A percentile compares a stretch with the other conserved stretches of the same genome.
Evolutionary conservation across 2,329 filamentous ascomycete genomes (phyloP).

Genomic region (Moelleriella libera): DNA sequence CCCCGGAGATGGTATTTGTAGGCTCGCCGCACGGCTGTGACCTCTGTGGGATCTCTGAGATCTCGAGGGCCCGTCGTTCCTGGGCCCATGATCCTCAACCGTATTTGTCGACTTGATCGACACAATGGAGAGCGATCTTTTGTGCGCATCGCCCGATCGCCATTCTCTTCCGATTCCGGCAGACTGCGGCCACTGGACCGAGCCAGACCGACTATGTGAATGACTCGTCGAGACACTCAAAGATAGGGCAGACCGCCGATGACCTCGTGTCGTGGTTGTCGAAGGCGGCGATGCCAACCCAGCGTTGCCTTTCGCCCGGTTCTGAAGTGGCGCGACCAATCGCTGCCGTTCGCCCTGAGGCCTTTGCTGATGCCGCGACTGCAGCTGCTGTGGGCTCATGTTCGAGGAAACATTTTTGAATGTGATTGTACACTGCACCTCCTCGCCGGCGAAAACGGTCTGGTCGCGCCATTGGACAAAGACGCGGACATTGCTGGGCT

Average conservation of each 20-base stretch:
- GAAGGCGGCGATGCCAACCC: constrained; percentile 30
- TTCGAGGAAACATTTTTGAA: constrained; percentile 70
- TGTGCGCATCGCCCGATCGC: constrained; percentile 43
- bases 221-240: constrained; percentile 36
- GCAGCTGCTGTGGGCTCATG: constrained; percentile 12
- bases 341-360: constrained; percentile 18
- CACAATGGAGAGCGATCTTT: constrained; percentile 69
- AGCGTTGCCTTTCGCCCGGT: constrained; percentile 25
- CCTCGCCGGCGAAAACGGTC: constrained; percentile 91
- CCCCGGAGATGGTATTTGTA: constrained; percentile 46
- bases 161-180: constrained; percentile 14
- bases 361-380: constrained; percentile 10
- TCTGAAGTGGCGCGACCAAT: constrained; percentile 27
- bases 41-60: constrained; percentile 41
- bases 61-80: constrained; percentile 25
- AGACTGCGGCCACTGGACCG: constrained; percentile 31
- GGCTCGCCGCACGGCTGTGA: constrained; percentile 66
- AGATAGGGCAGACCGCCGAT: constrained; percentile 51
- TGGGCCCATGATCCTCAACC: constrained; percentile 30
- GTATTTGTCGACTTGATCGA: constrained; percentile 50
- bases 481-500: constrained; percentile 66
- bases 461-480: constrained; percentile 91
- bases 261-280: constrained; percentile 32
- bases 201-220: constrained; percentile 29
- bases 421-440: constrained; percentile 88